These are phyloP conservation scores for Malassezia sympodialis DNA, from an alignment of 1,284 basidiomycete genomes.

Conservation along the genomic window DNA sequence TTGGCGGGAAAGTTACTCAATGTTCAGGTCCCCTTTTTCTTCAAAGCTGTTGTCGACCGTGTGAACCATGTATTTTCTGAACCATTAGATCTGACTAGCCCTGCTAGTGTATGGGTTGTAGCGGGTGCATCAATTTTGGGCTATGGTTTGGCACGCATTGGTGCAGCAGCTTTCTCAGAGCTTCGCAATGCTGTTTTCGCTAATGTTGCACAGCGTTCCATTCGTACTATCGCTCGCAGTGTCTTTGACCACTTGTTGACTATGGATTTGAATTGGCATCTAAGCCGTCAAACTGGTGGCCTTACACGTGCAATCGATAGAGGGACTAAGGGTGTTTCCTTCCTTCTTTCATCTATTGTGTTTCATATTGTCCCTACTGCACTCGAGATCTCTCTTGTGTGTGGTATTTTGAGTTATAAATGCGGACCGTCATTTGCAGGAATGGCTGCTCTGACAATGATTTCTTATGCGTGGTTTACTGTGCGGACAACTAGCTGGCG, in stretches of 20 bases:
- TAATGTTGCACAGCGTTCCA: slow-evolving; percentile 84
- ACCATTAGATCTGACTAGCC: slow-evolving; percentile 61
- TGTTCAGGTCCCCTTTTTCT: slow-evolving; percentile 91
- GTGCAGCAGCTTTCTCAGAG: slow-evolving; percentile 80
- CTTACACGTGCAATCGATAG: slow-evolving; percentile 91
- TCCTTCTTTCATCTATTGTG: slow-evolving; percentile 81
- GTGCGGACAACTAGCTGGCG: slow-evolving; percentile 93
- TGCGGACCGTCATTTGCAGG: slow-evolving; percentile 95
- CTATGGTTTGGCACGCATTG: slow-evolving; percentile 81
- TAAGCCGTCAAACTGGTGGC: slow-evolving; percentile 86
- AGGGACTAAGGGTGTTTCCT: slow-evolving; percentile 94
- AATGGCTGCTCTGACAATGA: slow-evolving; percentile 74
- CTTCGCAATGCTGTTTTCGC: slow-evolving; percentile 92
- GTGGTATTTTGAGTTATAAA: slow-evolving; percentile 91
- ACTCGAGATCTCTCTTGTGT: slow-evolving; percentile 89
- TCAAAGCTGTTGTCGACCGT: slow-evolving; percentile 81
- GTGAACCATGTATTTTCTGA: slow-evolving; percentile 56
- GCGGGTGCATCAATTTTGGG: slow-evolving; percentile 80
- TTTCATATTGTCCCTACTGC: slow-evolving; percentile 94
- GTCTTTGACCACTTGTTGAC: slow-evolving; percentile 87
- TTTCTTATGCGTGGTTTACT: slow-evolving; percentile 92
- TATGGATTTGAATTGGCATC: slow-evolving; percentile 83
- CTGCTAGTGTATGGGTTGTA: slow-evolving; percentile 77
- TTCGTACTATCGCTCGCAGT: slow-evolving; percentile 80
- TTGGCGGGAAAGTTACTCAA: slow-evolving; percentile 85